Percentiles rank a stretch among this genome's conserved stretches.
Evolutionary conservation across 768 basidiomycete species (phyloP).

Genomic region (Plicaturopsis crispa): DNA sequence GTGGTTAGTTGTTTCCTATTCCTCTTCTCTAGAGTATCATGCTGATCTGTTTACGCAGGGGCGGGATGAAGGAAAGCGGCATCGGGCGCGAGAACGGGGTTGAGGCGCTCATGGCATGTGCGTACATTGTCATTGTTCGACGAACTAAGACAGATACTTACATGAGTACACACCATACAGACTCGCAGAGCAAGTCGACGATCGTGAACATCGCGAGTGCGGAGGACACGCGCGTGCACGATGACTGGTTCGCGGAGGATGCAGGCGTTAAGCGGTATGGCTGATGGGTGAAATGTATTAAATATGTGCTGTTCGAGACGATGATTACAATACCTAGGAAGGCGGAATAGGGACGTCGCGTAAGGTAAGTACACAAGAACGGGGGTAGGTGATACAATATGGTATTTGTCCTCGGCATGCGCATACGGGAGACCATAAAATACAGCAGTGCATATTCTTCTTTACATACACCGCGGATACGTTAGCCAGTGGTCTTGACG

Average conservation of each 20-base stretch:
- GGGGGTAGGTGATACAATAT: slow-evolving; percentile 5
- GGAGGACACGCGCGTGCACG: slow-evolving; percentile 47
- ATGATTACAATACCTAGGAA: no score
- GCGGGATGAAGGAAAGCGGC: slow-evolving; percentile 87
- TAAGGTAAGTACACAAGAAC: slow-evolving; percentile 2
- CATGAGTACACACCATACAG: no score
- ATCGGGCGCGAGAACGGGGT: slow-evolving; percentile 83
- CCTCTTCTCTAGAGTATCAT: not conserved
- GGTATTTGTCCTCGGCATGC: slow-evolving; percentile 7
- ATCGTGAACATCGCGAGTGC: slow-evolving; percentile 65
- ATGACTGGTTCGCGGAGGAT: slow-evolving; percentile 76
- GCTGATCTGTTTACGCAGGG: slow-evolving; percentile 36
- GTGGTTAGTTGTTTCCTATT: slow-evolving; percentile 42
- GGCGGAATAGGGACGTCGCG: slow-evolving; percentile 1
- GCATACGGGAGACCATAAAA: slow-evolving; percentile 8
- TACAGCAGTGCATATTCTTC: slow-evolving; percentile 4
- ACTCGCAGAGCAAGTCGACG: slow-evolving; percentile 79
- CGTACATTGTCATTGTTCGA: no score
- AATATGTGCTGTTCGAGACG: no score
- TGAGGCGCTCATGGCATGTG: slow-evolving; percentile 75
- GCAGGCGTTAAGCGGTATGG: slow-evolving; percentile 56
- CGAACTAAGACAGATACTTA: no score
- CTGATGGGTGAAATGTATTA: no score
- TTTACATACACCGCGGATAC: slow-evolving; percentile 10
- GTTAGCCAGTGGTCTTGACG: slow-evolving; percentile 42